Evolutionary conservation across 805 yeast species (phyloP), one percentile per base, ranked within the genome.

Genomic region (Zygotorulaspora sp.): DNA sequence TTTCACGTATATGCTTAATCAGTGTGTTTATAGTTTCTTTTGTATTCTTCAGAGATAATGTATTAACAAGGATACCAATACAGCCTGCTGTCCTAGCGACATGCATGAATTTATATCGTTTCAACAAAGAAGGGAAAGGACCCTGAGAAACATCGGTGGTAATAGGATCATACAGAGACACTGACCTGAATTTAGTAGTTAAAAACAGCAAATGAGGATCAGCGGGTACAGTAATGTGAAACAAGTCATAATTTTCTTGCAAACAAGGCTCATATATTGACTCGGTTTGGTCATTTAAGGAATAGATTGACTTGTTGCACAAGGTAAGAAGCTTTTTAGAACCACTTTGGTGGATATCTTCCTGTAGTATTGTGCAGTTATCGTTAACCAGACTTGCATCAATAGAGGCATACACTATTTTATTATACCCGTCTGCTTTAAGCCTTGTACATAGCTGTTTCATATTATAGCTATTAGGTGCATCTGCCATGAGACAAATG

Each of bases 11-110:
- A 61, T 82, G 72, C 17, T 66, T 57, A 11, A 77, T 73, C 6
- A 88, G 74, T 22, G 68, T 67, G 38, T 78, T 76, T 36, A 90
- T 68, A 23, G 90, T 64, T n/a, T 59, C 68, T 36, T 77, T 75
- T 5, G 95, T 84, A 53, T 85, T 83, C 25, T 78, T 65, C 25
- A 92, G 62, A 0, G 97, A 90, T 20, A 92, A 66, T 0, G 97
- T 90, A 56, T 92, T 94, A 26, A 92, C 89, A 22, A 92, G 67
- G 18, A 92, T 76, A 2, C 98, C 98, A 22, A 92, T 72, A 1
- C 97, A 90, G 2, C 92, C 89, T 0, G 97, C 94, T 1, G 90
- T 74, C 50, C 96, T 72, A 0, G 97, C 95, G 54, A 81, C 69
- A 55, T 84, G 90, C 86, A 92, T 87, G 52, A 73, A 79, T 45